A percentile compares a stretch with the other conserved stretches of the same genome.
Conservation (phyloP, 2,329 filamentous ascomycete genomes). For the Myriosclerotinia duriaeana region DNA sequence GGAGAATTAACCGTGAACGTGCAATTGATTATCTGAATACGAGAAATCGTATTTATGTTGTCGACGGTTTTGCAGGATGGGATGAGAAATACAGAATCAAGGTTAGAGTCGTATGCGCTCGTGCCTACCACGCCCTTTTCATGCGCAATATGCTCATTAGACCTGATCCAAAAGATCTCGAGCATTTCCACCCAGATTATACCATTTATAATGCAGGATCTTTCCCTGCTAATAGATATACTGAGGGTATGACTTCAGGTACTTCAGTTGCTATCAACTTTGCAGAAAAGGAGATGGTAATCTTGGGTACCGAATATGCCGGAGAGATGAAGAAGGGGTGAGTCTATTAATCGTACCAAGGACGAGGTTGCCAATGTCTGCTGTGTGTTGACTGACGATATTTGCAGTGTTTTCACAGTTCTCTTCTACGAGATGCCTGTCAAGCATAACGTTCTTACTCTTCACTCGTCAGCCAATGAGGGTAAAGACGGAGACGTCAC, state of each 20-base stretch:
- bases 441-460: conserved; percentile 97
- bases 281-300: conserved; percentile 99
- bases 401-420: conserved; percentile 93
- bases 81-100: conserved; percentile 97
- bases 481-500: conserved; percentile 92
- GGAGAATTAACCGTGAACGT: conserved; percentile 99
- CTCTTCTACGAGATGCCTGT: conserved; percentile 99
- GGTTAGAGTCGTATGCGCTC: conserved; percentile 96
- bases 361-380: too few relatives aligned
- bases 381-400: too few relatives aligned
- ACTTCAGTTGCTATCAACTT: conserved; percentile 99
- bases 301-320: conserved; percentile 97
- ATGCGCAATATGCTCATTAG: conserved; percentile 99
- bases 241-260: conserved; percentile 96
- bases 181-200: conserved; percentile 98
- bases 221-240: conserved; percentile 98
- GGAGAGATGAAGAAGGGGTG: conserved; percentile 98
- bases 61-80: conserved; percentile 97
- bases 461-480: conserved; percentile 98
- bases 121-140: conserved; percentile 98
- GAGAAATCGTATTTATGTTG: conserved; percentile 95
- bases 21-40: conserved; percentile 99
- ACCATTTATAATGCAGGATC: conserved; percentile 99
- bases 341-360: too few relatives aligned
- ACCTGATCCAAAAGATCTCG: conserved; percentile 83